Evolutionary conservation across 140 eudicot species (phyloP).

Genomic region (Cichorium intybus): DNA sequence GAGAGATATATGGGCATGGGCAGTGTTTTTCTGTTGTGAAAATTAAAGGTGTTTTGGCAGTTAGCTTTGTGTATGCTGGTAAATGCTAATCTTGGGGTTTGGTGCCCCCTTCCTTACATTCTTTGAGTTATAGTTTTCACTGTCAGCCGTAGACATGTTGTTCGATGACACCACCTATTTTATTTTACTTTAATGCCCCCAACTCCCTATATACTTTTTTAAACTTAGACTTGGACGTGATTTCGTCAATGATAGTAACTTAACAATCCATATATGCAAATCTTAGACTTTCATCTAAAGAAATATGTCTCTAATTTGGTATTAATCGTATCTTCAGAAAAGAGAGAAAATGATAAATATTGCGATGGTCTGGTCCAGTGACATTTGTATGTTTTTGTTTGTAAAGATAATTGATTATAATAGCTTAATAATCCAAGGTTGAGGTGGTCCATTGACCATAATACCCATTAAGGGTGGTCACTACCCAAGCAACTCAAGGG

Average conservation of each 20-base stretch:
- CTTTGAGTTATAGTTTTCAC: constrained; percentile 37
- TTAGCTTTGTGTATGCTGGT: constrained; percentile 29
- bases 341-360: not conserved
- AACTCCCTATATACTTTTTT: not conserved
- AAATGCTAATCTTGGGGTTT: constrained; percentile 27
- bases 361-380: constrained; percentile 16
- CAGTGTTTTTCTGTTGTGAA: constrained; percentile 31
- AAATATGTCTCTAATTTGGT: not conserved
- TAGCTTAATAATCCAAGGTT: constrained; percentile 19
- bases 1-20: constrained; percentile 2
- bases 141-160: constrained; percentile 45
- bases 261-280: no score
- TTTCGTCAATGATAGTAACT: no score
- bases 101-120: constrained; percentile 37
- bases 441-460: constrained; percentile 33
- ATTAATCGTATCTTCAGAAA: not conserved
- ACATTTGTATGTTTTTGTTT: constrained; percentile 19
- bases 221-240: no score
- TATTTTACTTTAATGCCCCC: constrained; percentile 14
- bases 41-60: constrained; percentile 37
- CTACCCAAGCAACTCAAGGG: constrained; percentile 18
- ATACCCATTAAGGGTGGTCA: constrained; percentile 31
- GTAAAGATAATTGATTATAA: constrained; percentile 18
- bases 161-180: constrained; percentile 31
- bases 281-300: not conserved